Evolutionary conservation across 2,329 filamentous ascomycete genomes (phyloP), one percentile per base, ranked within the genome.

Genomic region (Thelonectria discophora): DNA sequence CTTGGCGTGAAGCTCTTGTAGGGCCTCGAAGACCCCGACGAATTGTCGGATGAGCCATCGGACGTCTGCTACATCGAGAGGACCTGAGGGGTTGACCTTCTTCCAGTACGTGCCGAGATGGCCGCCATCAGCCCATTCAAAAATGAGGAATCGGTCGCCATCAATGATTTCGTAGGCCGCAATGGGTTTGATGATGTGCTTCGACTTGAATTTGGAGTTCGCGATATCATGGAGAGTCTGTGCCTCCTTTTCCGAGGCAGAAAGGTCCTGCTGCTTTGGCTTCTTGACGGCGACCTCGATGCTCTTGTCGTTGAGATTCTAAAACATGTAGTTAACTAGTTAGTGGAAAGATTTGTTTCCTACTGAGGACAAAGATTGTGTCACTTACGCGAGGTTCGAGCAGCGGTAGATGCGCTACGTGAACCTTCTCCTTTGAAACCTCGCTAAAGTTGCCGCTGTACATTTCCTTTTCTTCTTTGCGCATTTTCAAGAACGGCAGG

Each of bases 101-200:
- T 55, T 21, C 52, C 52, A 55, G 32, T 37, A 55, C 12, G 15
- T 39, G 1, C 13, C 18, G 18, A 55, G n/a, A 13, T 55, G 11
- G 5, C 52, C 52, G 18, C 43, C 52, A 8, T 55, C 30, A 9
- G 52, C 52, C 52, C 52, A 55, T 18, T 42, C 42, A 39, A 55
- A 55, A 5, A 55, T 30, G 17, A 55, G 30, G 13, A 7, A 55
- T 30, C 20, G 17, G 15, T 24, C 32, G n/a, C 2, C 2, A 32
- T 30, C 47, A 32, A 50, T 39, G n/a, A 24, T 40, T 21, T 37
- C 42, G 17, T 55, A 55, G 30, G 42, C 30, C 3, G 52, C 52
- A 18, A 55, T 48, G 27, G 52, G 52, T 43, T 39, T 55, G 32
- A 55, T 55, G 8, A 55, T 9, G 12, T 55, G 40, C 20, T 45